Percentiles rank a stretch among this genome's conserved stretches.
These are phyloP conservation scores for Myrmaecium sp. DNA, from an alignment of 2,329 filamentous ascomycete species.

Conservation along the genomic window DNA sequence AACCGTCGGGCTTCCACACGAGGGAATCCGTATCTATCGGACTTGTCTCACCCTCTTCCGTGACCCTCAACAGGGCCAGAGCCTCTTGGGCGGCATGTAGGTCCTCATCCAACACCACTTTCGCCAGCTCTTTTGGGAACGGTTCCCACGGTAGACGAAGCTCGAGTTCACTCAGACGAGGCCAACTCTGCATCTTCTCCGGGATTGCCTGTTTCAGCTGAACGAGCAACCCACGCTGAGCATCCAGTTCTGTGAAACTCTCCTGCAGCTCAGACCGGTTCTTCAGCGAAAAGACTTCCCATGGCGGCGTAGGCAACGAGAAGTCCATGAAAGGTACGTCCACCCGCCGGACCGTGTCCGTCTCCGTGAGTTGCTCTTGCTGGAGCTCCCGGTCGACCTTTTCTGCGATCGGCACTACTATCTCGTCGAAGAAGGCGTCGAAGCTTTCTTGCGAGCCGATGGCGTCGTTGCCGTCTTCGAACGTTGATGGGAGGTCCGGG, in stretches of 20 bases:
- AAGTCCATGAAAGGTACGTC: slow-evolving; percentile 32
- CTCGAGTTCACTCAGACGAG: slow-evolving; percentile 21
- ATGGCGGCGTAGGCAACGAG: slow-evolving; percentile 26
- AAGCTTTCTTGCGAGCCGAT: slow-evolving; percentile 14
- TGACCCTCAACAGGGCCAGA: too few relatives aligned
- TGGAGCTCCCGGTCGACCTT: slow-evolving; percentile 18
- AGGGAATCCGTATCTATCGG: slow-evolving; percentile 24
- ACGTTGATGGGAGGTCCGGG: slow-evolving; percentile 12
- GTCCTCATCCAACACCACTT: slow-evolving; percentile 19
- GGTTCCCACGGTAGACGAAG: slow-evolving; percentile 29
- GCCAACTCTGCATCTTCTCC: slow-evolving; percentile 18
- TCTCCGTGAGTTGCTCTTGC: slow-evolving; percentile 29
- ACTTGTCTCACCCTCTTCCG: slow-evolving; percentile 20
- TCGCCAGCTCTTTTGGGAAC: slow-evolving; percentile 25
- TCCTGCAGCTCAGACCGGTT: slow-evolving; percentile 2
- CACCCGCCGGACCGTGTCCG: slow-evolving; percentile 31
- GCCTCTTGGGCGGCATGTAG: slow-evolving; percentile 25
- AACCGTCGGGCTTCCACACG: slow-evolving; percentile 31
- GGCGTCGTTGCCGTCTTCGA: slow-evolving; percentile 7
- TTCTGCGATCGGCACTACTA: slow-evolving; percentile 19
- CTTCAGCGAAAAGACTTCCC: slow-evolving; percentile 21
- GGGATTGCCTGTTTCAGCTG: slow-evolving; percentile 12
- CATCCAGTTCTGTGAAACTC: slow-evolving; percentile 11
- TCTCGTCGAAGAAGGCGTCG: slow-evolving; percentile 16
- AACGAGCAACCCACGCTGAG: slow-evolving; percentile 15